phyloP scores from a whole-genome alignment of 2,329 filamentous ascomycete species.

The Phoma sp. region DNA sequence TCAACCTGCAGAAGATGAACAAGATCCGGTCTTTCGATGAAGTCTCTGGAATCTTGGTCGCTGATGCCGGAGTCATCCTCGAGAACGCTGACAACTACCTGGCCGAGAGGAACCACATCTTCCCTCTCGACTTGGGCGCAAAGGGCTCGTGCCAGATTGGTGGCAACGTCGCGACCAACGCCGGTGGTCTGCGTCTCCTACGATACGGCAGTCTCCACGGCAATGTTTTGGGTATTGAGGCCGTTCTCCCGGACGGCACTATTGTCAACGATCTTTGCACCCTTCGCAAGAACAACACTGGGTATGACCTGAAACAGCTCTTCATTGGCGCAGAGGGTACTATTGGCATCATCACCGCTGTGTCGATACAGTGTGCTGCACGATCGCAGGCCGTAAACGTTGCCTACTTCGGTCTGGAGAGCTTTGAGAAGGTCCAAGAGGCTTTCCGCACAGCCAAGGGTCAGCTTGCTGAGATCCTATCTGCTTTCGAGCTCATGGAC shows the following conservation, averaged over 20 bases:
- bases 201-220: conserved; percentile 95
- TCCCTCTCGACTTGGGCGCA: conserved; percentile 94
- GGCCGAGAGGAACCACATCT: conserved; percentile 83
- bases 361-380: conserved; percentile 89
- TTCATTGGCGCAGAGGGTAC: conserved; percentile 97
- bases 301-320: conserved; percentile 95
- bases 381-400: conserved; percentile 90
- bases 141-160: conserved; percentile 98
- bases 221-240: conserved; percentile 89
- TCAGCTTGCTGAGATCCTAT: conserved; percentile 92
- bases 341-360: conserved; percentile 88
- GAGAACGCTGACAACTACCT: conserved; percentile 88
- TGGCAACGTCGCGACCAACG: conserved; percentile 95
- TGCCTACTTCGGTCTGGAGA: conserved; percentile 89
- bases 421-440: conserved; percentile 84
- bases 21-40: conserved; percentile 90
- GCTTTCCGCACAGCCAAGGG: conserved; percentile 89
- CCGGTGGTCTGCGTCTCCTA: conserved; percentile 86
- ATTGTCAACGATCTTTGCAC: conserved; percentile 87
- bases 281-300: conserved; percentile 97
- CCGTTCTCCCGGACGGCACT: conserved; percentile 90
- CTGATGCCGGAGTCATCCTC: conserved; percentile 88
- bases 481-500: conserved; percentile 98
- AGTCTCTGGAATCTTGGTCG: conserved; percentile 87
- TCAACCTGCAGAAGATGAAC: conserved; percentile 92